Conservation (phyloP, 2,329 filamentous ascomycete genomes). For the Nannizziopsis arthrosporioides region DNA sequence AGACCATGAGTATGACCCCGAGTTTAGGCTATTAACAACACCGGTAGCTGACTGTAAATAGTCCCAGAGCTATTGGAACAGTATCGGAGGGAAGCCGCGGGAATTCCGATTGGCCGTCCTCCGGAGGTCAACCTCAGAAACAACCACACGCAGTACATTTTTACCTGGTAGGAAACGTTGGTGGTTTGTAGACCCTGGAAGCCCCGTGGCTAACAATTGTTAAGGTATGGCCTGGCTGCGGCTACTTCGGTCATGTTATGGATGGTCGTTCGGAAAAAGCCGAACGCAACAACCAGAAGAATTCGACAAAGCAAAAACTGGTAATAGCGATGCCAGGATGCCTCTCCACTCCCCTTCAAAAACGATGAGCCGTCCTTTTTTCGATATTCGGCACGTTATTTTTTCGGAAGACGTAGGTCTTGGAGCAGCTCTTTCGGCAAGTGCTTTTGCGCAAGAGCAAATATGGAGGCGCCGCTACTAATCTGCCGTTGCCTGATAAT, state of each 20-base stretch:
- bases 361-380: constrained; percentile 28
- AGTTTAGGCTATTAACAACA: not conserved
- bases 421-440: constrained; percentile 73
- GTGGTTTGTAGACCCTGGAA: too few relatives aligned
- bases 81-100: constrained; percentile 64
- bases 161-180: constrained; percentile 67
- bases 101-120: constrained; percentile 77
- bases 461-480: constrained; percentile 58
- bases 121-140: constrained; percentile 89
- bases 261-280: constrained; percentile 83
- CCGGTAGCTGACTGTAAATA: constrained; percentile 26
- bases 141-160: constrained; percentile 96
- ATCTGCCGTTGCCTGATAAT: constrained; percentile 60
- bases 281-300: constrained; percentile 58
- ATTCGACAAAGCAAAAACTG: constrained; percentile 67
- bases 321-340: constrained; percentile 36
- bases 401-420: constrained; percentile 45
- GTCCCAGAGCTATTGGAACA: constrained; percentile 67
- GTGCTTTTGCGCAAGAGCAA: constrained; percentile 73
- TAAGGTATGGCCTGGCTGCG: constrained; percentile 70
- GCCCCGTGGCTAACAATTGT: not conserved
- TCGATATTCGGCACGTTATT: constrained; percentile 3
- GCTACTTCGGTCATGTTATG: constrained; percentile 93
- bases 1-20: constrained; percentile 63
- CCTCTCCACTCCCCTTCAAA: constrained; percentile 7